Evolutionary conservation across 768 basidiomycete species (phyloP), one percentile per base, ranked within the genome.

Genomic region (Collybia sp.): DNA sequence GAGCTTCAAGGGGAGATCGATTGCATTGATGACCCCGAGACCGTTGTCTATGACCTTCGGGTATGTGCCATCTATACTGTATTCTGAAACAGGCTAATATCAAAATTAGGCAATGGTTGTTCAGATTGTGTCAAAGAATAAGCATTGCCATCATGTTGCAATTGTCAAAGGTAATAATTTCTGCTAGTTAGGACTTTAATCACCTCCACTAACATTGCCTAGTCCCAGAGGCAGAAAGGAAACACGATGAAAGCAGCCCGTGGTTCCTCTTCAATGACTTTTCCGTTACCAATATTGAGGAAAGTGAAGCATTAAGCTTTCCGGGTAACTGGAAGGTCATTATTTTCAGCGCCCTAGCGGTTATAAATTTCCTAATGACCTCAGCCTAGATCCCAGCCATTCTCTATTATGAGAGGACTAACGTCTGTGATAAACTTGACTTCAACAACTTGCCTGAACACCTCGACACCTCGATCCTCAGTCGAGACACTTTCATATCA

Each of bases 181-280:
- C 39, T 30, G 18, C 20, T 33, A 20, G 36, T 30, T n/a, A 43
- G 30, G 18, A 11, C 42, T 30, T 12, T 25, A 11, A 10, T 30
- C 12, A 4, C 12, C 15, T 34, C 4, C 31, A 12, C 32, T 31
- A 25, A 25, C 8, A 8, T 25, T 25, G 17, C 20, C 3, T 51
- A 92, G 89, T 93, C 33, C 88, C 88, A 0, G 82, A 85, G 46
- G 78, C 78, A 1, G 82, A 84, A 57, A 62, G 58, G 6, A 58
- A 68, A 10, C 46, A 58, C 1, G 64, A 70, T 43, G 45, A 58
- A 12, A 53, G 53, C 15, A 82, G 80, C 44, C 79, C 82, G 1
- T 99, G 96, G 96, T 86, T 86, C 56, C 64, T 98, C 45, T 98
- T 98, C 80, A 99, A 99, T 58, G 96, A 99, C 58, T 99, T 99